Evolutionary conservation across 2,329 filamentous ascomycete species (phyloP).

Genomic region (Cylindrodendrum hubeiense): DNA sequence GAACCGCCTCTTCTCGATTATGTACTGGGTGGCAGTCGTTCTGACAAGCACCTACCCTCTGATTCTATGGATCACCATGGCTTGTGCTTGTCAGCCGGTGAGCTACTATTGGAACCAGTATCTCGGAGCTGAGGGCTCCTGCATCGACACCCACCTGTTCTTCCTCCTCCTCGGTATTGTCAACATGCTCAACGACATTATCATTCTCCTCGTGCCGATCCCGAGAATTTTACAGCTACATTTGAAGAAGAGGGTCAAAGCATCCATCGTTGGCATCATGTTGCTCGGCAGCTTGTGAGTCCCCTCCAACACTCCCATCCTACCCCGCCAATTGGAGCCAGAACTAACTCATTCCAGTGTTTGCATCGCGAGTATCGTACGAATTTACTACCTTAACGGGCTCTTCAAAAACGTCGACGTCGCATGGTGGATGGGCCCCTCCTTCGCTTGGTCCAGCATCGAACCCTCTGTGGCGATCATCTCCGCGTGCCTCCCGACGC

Average conservation of each 20-base stretch:
- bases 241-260: conserved; percentile 19
- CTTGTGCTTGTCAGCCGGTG: conserved; percentile 19
- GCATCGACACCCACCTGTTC: conserved; percentile 25
- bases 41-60: conserved; percentile 17
- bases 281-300: conserved; percentile 30
- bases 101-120: conserved; percentile 30
- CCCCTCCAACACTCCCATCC: neutral
- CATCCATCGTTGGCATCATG: conserved; percentile 28
- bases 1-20: conserved; percentile 10
- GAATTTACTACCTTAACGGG: conserved; percentile 30
- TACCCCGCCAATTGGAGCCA: too few relatives aligned
- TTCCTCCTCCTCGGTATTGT: conserved; percentile 30
- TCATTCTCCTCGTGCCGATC: conserved; percentile 24
- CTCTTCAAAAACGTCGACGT: conserved; percentile 21
- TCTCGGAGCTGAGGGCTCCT: conserved; percentile 20
- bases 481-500: conserved; percentile 29
- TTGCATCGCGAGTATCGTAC: conserved; percentile 28
- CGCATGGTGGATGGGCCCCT: conserved; percentile 29
- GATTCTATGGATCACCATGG: conserved; percentile 30
- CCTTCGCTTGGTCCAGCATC: conserved; percentile 30
- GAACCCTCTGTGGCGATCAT: conserved; percentile 30
- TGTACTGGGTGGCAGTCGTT: conserved; percentile 10
- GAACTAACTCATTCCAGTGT: conserved; percentile 14
- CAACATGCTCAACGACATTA: conserved; percentile 30
- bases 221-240: conserved; percentile 25